Evolutionary conservation across 768 basidiomycete genomes (phyloP), one percentile per base, ranked within the genome.

Genomic region (Termitomyces heimii): DNA sequence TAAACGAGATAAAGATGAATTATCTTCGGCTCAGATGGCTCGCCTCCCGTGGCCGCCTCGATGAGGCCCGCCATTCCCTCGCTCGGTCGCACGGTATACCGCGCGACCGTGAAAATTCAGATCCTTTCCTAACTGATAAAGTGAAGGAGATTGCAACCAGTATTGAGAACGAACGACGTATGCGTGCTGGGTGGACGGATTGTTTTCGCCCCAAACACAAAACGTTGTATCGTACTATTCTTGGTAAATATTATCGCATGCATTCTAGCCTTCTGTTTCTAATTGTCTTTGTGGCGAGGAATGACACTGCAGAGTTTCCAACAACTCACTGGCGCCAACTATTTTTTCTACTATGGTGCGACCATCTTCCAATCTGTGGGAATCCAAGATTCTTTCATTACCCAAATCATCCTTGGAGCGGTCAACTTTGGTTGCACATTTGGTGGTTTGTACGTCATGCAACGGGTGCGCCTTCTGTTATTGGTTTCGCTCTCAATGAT

Each of bases 381-480:
- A 26, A 79, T 89, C 60, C 49, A 67, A 8, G 86, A 90, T 67
- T 81, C 82, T 24, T 89, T 80, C 64, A 72, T 88, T 48, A 84
- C 83, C 1, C 89, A 92, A 62, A 86, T 89, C 61, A 89, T 92
- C 62, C 74, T 90, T 42, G 87, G 88, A 39, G 80, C 79, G 4
- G 85, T 89, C 66, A 88, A 89, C 69, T 87, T 89, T 63, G 72
- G 74, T 47, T 85, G 84, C 67, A 88, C 86, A 12, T 88, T 88
- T 70, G 80, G 83, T 34, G 88, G 89, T 1, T 68, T 92, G 63
- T 89, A 85, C 67, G 73, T 89, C 53, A 84, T 89, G 81, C 85
- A 89, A 67, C 75, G 75, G 65, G 82, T 79, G 63, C 44, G 76
- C 70, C 9, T 58, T 44, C 10, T 55, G 31, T 42, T 28, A 26